Conservation (phyloP, 805 yeast genomes). For the Candida qinlingensis region DNA sequence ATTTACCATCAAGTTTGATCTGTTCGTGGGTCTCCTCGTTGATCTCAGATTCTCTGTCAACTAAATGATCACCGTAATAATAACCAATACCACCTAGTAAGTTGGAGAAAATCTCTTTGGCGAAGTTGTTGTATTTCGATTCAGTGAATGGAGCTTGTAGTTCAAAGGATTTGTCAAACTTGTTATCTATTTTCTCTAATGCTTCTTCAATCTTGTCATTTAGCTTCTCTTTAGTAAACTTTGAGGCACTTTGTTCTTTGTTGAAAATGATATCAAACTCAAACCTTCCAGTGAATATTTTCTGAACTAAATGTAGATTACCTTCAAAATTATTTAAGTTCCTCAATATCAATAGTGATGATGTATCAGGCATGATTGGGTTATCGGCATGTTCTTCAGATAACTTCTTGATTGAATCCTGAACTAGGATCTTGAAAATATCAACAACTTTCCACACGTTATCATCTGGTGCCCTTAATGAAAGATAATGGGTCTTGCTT, state of each 20-base stretch:
- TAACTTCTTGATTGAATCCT: slow-evolving; percentile 57
- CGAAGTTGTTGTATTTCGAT: slow-evolving; percentile 47
- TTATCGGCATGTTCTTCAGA: slow-evolving; percentile 20
- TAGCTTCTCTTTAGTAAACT: slow-evolving; percentile 31
- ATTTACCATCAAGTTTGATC: slow-evolving; percentile 40
- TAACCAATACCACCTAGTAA: slow-evolving; percentile 87
- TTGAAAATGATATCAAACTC: slow-evolving; percentile 70
- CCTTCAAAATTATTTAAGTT: slow-evolving; percentile 61
- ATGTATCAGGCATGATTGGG: slow-evolving; percentile 28
- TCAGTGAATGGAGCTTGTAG: slow-evolving; percentile 50
- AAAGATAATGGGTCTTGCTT: slow-evolving; percentile 54
- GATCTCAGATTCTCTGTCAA: slow-evolving; percentile 64
- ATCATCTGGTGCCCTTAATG: slow-evolving; percentile 66
- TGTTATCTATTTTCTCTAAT: slow-evolving; percentile 38
- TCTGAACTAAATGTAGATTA: slow-evolving; percentile 74
- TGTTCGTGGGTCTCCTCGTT: slow-evolving; percentile 68
- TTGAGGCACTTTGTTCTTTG: slow-evolving; percentile 36
- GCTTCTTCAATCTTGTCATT: slow-evolving; percentile 12
- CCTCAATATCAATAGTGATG: slow-evolving; percentile 48
- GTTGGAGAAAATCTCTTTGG: slow-evolving; percentile 74
- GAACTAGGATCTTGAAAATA: slow-evolving; percentile 60
- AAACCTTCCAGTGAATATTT: slow-evolving; percentile 65
- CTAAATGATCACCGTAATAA: slow-evolving; percentile 76
- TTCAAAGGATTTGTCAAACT: slow-evolving; percentile 47
- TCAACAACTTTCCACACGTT: slow-evolving; percentile 77